A percentile compares a stretch with the other conserved stretches of the same genome.
Evolutionary conservation across 2,329 filamentous ascomycete genomes (phyloP).

Genomic region (Beauveria rudraprayagi): DNA sequence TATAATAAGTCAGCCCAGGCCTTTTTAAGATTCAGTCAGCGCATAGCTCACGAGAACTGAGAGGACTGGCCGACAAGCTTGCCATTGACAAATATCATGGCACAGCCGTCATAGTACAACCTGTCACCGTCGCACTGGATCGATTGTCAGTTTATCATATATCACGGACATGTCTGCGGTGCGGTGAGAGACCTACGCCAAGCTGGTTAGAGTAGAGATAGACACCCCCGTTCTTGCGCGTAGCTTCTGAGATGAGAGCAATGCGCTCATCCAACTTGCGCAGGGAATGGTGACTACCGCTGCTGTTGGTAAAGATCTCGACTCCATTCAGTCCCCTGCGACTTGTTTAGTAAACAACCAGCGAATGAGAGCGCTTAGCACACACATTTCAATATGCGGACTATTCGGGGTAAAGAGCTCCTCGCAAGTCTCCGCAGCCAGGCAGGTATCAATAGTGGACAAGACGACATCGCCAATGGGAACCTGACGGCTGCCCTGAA

Average conservation of each 20-base stretch:
- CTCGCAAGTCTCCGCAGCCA: slow-evolving; percentile 34
- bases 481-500: slow-evolving; percentile 26
- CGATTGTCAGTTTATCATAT: background rate
- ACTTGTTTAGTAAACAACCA: too few species aligned
- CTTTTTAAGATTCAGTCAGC: slow-evolving; percentile 34
- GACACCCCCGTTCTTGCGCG: slow-evolving; percentile 51
- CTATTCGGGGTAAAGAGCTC: slow-evolving; percentile 25
- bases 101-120: slow-evolving; percentile 52
- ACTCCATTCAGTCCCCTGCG: slow-evolving; percentile 52
- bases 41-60: slow-evolving; percentile 42
- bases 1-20: background rate
- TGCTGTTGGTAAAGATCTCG: slow-evolving; percentile 65
- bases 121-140: slow-evolving; percentile 37
- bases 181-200: background rate
- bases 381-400: slow-evolving; percentile 44
- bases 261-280: slow-evolving; percentile 58
- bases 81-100: slow-evolving; percentile 58
- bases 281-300: slow-evolving; percentile 52
- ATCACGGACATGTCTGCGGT: background rate
- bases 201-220: slow-evolving; percentile 36
- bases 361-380: background rate
- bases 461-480: slow-evolving; percentile 34
- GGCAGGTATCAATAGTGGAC: slow-evolving; percentile 29
- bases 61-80: slow-evolving; percentile 53
- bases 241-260: slow-evolving; percentile 58